phyloP scores from a whole-genome alignment of 2,329 filamentous ascomycete species.

The Sporothrix curviconia region DNA sequence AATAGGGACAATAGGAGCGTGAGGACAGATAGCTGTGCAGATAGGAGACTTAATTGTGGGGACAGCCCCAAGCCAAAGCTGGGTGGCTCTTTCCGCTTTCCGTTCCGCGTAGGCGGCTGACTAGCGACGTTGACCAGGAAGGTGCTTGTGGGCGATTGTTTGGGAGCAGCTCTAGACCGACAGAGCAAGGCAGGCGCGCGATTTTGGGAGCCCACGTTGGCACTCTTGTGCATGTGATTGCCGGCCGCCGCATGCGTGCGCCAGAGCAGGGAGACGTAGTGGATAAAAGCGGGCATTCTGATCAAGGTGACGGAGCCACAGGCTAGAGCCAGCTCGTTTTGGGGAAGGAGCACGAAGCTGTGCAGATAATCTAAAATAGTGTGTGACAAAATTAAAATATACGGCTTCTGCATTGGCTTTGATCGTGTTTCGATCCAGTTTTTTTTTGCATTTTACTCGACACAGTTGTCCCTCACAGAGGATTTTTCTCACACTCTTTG shows the following conservation, averaged over 20 bases:
- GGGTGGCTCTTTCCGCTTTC: neutral
- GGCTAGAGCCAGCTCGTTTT: too few relatives aligned
- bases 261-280: neutral
- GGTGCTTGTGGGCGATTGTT: neutral
- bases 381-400: too few relatives aligned
- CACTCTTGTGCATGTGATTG: slow-evolving; percentile 1
- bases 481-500: too few relatives aligned
- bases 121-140: neutral
- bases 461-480: neutral
- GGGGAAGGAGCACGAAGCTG: too few relatives aligned
- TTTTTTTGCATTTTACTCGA: neutral
- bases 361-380: too few relatives aligned
- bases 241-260: neutral
- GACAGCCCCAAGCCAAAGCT: neutral
- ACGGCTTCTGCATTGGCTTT: neutral
- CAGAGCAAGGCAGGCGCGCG: slow-evolving; percentile 9
- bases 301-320: too few relatives aligned
- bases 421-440: neutral
- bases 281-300: neutral
- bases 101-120: neutral
- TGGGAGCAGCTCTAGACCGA: neutral
- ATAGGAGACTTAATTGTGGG: slow-evolving; percentile 4
- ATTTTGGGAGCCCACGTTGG: slow-evolving; percentile 14
- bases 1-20: too few relatives aligned
- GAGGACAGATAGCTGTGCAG: too few relatives aligned